A percentile compares a stretch with the other conserved stretches of the same genome.
phyloP scores from a whole-genome alignment of 2,329 filamentous ascomycete genomes.

The Tolypocladium ovalisporum region DNA sequence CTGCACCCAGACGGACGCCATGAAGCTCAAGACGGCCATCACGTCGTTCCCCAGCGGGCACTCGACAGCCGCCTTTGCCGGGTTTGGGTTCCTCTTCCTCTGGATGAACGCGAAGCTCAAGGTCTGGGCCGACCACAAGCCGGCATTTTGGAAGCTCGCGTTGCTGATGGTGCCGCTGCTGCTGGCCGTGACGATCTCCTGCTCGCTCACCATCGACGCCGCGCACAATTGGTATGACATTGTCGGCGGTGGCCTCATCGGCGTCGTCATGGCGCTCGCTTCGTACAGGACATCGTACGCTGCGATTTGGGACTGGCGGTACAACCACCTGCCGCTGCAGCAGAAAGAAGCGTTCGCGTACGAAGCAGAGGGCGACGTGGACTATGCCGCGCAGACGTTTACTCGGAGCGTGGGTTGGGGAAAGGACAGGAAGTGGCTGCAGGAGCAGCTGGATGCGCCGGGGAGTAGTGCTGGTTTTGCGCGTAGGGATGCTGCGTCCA shows the following conservation, averaged over 20 bases:
- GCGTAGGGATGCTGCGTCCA: not conserved
- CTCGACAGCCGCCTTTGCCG: constrained; percentile 52
- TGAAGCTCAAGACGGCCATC: constrained; percentile 47
- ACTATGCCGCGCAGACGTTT: constrained; percentile 11
- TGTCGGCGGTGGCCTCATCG: constrained; percentile 51
- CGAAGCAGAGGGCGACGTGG: constrained; percentile 7
- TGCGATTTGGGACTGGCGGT: constrained; percentile 58
- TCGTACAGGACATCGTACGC: constrained; percentile 58
- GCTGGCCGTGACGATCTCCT: constrained; percentile 47
- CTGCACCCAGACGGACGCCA: constrained; percentile 44
- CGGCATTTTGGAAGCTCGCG: constrained; percentile 56
- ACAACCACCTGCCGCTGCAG: constrained; percentile 54
- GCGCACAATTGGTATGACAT: constrained; percentile 64
- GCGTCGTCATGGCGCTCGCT: constrained; percentile 49
- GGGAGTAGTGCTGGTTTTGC: not conserved
- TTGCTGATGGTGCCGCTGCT: constrained; percentile 48
- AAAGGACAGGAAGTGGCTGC: constrained; percentile 7
- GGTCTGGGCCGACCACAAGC: constrained; percentile 55
- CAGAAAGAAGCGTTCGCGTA: constrained; percentile 10
- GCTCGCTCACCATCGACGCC: constrained; percentile 51
- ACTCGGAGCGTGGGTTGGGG: constrained; percentile 16
- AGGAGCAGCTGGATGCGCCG: not conserved
- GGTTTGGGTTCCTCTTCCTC: constrained; percentile 52
- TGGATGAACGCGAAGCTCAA: constrained; percentile 66
- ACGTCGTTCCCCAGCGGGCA: constrained; percentile 61